phyloP scores from a whole-genome alignment of 2,329 filamentous ascomycete species.

The Aphanoascus verrucosus region DNA sequence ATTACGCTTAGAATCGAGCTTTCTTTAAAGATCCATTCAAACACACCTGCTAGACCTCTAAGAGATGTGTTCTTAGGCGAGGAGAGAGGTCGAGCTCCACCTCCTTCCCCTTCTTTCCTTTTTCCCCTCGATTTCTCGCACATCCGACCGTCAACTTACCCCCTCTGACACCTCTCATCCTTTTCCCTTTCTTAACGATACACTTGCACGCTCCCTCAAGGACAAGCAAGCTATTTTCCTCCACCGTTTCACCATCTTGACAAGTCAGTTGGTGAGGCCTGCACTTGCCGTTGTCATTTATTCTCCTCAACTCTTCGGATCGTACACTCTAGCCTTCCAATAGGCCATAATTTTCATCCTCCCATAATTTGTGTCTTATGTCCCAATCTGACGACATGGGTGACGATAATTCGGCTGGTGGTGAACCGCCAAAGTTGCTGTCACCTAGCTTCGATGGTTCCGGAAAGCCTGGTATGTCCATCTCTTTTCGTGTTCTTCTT shows the following conservation, averaged over 20 bases:
- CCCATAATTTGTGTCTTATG: not conserved
- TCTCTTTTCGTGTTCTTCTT: not conserved
- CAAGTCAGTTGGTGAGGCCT: not conserved
- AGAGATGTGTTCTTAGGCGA: constrained; percentile 2
- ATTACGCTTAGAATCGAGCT: not conserved
- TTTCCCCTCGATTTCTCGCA: not conserved
- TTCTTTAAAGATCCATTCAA: not conserved
- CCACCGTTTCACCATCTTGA: not conserved
- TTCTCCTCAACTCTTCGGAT: not conserved
- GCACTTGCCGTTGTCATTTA: not conserved
- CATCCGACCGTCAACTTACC: not conserved
- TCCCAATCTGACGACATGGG: not conserved
- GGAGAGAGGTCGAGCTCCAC: constrained; percentile 1
- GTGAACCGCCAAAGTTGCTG: not conserved
- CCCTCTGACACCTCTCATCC: constrained; percentile 5
- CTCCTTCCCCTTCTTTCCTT: constrained; percentile 2
- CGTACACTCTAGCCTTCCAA: not conserved
- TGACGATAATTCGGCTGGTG: not conserved
- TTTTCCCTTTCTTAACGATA: not conserved
- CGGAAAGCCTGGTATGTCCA: constrained; percentile 6
- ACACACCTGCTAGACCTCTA: not conserved
- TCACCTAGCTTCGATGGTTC: constrained; percentile 1
- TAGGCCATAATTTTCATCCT: not conserved
- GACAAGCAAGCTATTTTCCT: not conserved
- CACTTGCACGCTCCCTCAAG: not conserved